Base-by-base conservation (phyloP, 2,329 filamentous ascomycete species). In the Ampelomyces quisqualis region DNA sequence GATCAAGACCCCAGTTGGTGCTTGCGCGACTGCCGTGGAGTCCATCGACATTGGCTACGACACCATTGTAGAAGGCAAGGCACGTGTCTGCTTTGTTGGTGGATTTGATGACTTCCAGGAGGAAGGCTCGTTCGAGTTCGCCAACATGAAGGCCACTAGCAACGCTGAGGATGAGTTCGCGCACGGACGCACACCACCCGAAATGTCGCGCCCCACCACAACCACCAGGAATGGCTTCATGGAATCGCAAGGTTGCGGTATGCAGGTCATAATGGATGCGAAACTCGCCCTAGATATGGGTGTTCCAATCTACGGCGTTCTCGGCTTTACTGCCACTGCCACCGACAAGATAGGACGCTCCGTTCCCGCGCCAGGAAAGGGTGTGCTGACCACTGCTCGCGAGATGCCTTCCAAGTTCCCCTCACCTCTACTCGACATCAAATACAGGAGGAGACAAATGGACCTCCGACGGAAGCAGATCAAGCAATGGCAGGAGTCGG, bases 71-170 rank as follows among this genome's bases (percentile, higher is more conserved):
- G 91, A 97, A 71, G 93, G 93, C 73, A 98, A 98, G 79, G 93
- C 94, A 45, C 88, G 90, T 37, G 82, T 98, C 63, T 97, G 91
- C 79, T 86, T 98, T 54, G 94, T 98, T 45, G 93, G 93, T 80
- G 93, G 93, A 57, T 97, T 98, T 64, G 93, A 98, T 75, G 94
- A 98, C 73, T 96, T 98, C 77, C 90, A 94, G 64, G 93, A 98
- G 74, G 93, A 98, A 74, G 94, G 93, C 37, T 98, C 93, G 1
- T 98, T 96, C 65, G 93, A 98, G 72, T 98, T 98, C 69, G 93
- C 93, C 77, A 98, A 98, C 78, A 98, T 98, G 93, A 95, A 95
- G 74, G 93, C 93, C 45, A 98, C 93, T 40, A 96, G 90, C 80
- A 98, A 97, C 66, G 90, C 91, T 18, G 86, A 96, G 47, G 90